phyloP scores from a whole-genome alignment of 352 stramenopile species.

The Phytophthora pseudosyringae region DNA sequence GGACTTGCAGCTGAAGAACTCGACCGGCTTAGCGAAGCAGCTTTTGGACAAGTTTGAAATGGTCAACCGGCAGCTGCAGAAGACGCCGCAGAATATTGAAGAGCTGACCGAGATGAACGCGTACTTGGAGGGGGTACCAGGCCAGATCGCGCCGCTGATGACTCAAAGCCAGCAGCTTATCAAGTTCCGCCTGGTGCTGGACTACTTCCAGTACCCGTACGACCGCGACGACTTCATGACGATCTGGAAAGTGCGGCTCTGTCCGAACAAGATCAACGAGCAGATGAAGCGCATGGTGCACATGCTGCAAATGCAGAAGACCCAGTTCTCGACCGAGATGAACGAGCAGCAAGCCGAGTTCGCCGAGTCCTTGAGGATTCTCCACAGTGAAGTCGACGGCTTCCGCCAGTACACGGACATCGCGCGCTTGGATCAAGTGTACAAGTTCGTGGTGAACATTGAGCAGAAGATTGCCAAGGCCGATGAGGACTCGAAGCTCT shows the following conservation, averaged over 20 bases:
- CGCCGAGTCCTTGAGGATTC: slow-evolving; percentile 74
- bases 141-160: slow-evolving; percentile 69
- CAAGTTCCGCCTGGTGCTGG: slow-evolving; percentile 80
- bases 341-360: slow-evolving; percentile 94
- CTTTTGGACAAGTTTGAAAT: slow-evolving; percentile 83
- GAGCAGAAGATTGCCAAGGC: slow-evolving; percentile 89
- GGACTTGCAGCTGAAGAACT: slow-evolving; percentile 81
- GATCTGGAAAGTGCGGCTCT: slow-evolving; percentile 89
- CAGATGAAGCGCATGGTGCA: slow-evolving; percentile 85
- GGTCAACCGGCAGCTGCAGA: slow-evolving; percentile 86
- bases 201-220: slow-evolving; percentile 87
- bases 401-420: slow-evolving; percentile 91
- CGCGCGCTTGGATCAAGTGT: slow-evolving; percentile 82
- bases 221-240: slow-evolving; percentile 90
- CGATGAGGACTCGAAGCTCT: slow-evolving; percentile 90
- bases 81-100: slow-evolving; percentile 92
- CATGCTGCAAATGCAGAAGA: slow-evolving; percentile 85
- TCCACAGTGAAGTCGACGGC: slow-evolving; percentile 90
- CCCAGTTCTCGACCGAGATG: slow-evolving; percentile 90
- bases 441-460: slow-evolving; percentile 88
- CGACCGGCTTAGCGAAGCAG: slow-evolving; percentile 71
- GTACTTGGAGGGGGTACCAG: slow-evolving; percentile 79
- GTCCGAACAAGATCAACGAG: slow-evolving; percentile 89
- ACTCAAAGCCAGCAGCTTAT: slow-evolving; percentile 80
- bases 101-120: slow-evolving; percentile 89